Evolutionary conservation across 2,329 filamentous ascomycete species (phyloP).

Genomic region (Scedosporium aurantiacum): DNA sequence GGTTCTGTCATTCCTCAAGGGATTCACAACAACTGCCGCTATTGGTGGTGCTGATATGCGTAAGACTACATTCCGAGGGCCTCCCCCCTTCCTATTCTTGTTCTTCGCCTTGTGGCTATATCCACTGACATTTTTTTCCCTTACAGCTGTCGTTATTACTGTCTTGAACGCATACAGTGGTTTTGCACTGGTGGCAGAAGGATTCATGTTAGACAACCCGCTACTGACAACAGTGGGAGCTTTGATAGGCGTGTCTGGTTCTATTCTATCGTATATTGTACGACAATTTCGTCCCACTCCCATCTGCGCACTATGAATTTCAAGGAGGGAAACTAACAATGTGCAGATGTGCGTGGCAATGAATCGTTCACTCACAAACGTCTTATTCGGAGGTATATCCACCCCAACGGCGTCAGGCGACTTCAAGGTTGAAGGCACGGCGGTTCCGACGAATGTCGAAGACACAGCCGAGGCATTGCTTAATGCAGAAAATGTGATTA

Average conservation of each 20-base stretch:
- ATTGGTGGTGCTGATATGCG: conserved; percentile 94
- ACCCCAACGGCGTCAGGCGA: conserved; percentile 45
- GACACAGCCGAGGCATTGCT: conserved; percentile 67
- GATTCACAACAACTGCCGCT: conserved; percentile 75
- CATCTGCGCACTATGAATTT: neutral
- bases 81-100: no score
- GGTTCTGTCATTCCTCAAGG: conserved; percentile 69
- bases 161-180: conserved; percentile 86
- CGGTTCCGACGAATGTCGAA: conserved; percentile 68
- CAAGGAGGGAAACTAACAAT: neutral
- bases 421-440: conserved; percentile 67
- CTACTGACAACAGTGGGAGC: conserved; percentile 77
- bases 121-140: conserved; percentile 1
- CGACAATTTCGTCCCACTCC: neutral
- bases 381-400: conserved; percentile 74
- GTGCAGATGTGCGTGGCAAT: conserved; percentile 65
- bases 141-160: conserved; percentile 65
- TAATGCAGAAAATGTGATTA: conserved; percentile 74
- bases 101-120: neutral
- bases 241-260: conserved; percentile 78
- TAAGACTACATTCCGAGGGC: conserved; percentile 15
- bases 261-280: conserved; percentile 70
- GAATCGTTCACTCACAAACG: conserved; percentile 83
- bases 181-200: conserved; percentile 81
- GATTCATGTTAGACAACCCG: conserved; percentile 83